A percentile compares a stretch with the other conserved stretches of the same genome.
Conservation (phyloP, 2,329 filamentous ascomycete species). For the Penicillium sp. region DNA sequence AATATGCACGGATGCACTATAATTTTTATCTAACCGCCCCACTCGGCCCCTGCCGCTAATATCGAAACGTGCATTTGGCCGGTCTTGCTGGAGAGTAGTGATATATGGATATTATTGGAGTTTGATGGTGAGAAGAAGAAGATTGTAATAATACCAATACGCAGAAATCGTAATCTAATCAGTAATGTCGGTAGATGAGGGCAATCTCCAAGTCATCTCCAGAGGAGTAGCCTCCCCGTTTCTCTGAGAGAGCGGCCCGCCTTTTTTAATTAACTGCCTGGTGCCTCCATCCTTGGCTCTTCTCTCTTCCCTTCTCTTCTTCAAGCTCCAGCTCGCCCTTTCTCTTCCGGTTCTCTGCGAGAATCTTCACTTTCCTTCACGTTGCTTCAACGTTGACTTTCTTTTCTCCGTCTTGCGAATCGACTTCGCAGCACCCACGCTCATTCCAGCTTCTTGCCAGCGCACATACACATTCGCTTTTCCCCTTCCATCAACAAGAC, state of each 20-base stretch:
- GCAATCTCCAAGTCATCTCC: conserved; percentile 1
- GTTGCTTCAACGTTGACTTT: conserved; percentile 11
- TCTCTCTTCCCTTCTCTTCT: background rate
- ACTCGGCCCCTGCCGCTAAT: background rate
- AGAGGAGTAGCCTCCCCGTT: background rate
- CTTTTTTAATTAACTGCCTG: conserved; percentile 6
- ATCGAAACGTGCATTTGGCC: background rate
- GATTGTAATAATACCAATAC: background rate
- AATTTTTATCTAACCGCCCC: background rate
- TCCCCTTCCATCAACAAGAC: background rate
- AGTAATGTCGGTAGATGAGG: background rate
- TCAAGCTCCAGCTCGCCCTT: conserved; percentile 10
- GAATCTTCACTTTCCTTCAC: conserved; percentile 4
- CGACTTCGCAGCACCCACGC: conserved; percentile 35
- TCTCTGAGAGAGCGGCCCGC: background rate
- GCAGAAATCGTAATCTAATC: background rate
- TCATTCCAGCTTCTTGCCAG: conserved; percentile 12
- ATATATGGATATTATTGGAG: background rate
- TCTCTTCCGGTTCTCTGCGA: conserved; percentile 15
- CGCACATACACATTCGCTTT: conserved; percentile 8
- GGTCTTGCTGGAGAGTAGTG: background rate
- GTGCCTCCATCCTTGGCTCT: background rate
- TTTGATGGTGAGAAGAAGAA: background rate
- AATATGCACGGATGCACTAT: no score
- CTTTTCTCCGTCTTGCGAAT: conserved; percentile 32